Evolutionary conservation across 805 yeast species (phyloP), one percentile per base, ranked within the genome.

Genomic region (Lipomyces kockii): DNA sequence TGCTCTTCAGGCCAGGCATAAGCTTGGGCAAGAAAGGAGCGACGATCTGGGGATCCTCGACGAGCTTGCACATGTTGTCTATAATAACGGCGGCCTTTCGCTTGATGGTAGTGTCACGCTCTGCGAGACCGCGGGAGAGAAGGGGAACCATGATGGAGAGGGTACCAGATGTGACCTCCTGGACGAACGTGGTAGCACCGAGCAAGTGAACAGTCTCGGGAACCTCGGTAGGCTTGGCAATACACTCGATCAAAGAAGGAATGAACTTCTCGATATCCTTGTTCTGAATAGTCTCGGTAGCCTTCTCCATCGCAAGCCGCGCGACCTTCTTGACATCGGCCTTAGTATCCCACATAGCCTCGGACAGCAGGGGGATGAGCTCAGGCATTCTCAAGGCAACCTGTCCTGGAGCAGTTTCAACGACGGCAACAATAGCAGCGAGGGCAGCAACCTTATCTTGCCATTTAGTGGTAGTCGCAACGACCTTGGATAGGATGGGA

Each of bases 341-440:
- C 89, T 95, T 95, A 84, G 99, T 95, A 84, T 95, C 99, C 99
- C 99, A 95, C 98, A 95, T 95, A 78, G 98, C 92, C 86, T 95
- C 99, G 77, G 99, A 95, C 78, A 95, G 85, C 75, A 89, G 95
- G 83, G 99, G 99, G 78, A 95, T 94, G 82, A 95, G 88, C 87
- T 95, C 98, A 79, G 98, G 97, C 98, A 95, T 95, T 88, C 99
- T 92, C 79, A 95, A 87, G 76, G 99, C 97, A 76, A 95, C 85
- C 87, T 93, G 99, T 77, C 83, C 90, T 83, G 93, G 94, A 77
- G 99, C 97, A 76, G 92, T 86, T 80, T 91, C 97, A 77, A 95
- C 99, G 79, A 94, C 85, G 75, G 87, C 87, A 74, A 97, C 83
- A 78, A 95, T 84, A 77, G 97, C 90, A 79, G 86, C 87, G 81